Evolutionary conservation across 2,329 filamentous ascomycete genomes (phyloP), one percentile per base, ranked within the genome.

Genomic region (Calonectria multiphialidica): DNA sequence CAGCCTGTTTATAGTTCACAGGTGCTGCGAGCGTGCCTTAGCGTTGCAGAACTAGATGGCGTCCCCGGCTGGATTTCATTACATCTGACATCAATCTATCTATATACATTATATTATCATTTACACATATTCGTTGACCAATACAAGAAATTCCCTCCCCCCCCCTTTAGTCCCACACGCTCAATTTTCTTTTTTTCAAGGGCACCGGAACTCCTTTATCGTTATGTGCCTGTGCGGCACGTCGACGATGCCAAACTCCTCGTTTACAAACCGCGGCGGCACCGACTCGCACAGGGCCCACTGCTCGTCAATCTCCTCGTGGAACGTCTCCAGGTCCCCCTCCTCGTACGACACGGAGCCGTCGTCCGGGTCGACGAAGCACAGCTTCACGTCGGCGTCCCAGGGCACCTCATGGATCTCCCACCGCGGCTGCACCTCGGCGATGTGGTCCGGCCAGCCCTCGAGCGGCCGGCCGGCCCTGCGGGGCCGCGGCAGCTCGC

Each of bases 241-340:
- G 40, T 35, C 68, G 28, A 74, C 23, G 23, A n/a, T 30, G n/a
- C 61, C 67, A 8, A 21, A 30, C 18, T 72, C 59, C 9, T 74
- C 66, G 16, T 74, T 50, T 25, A 73, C 40, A 40, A 72, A 65
- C n/a, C 45, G 44, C 15, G 65, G 61, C 33, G 73, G 68, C 35
- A 75, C 40, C 23, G 72, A 64, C 3, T 66, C 59, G 16, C 62
- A 44, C 16, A 15, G 2, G 37, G 37, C 28, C 73, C 68, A 77
- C 40, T 72, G 3, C 45, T 64, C 23, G 10, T 75, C 61, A 47
- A 77, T 77, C 30, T 77, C 75, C 12, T 66, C 68, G 23, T 45
- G n/a, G 61, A 44, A 75, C 12, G 68, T 72, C 45, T 35, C 47
- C 12, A 77, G 68, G n/a, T 68, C 64, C 3, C 45, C 69, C 21